Conservation (phyloP, 2,329 filamentous ascomycete species). For the Penicillium sp. region DNA sequence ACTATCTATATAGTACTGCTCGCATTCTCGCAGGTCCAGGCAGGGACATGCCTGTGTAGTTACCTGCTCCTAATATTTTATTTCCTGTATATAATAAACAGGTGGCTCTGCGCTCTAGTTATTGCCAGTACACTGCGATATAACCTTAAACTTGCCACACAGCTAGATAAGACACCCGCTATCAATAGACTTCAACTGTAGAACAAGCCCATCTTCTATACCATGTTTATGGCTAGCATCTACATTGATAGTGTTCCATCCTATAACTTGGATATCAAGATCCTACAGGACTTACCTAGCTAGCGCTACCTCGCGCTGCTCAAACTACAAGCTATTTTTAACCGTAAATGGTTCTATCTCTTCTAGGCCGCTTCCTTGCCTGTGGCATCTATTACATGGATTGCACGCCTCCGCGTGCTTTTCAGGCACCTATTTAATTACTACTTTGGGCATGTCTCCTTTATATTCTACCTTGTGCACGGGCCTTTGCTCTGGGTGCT, state of each 20-base stretch:
- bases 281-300: slow-evolving; percentile 60
- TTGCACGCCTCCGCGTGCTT: slow-evolving; percentile 62
- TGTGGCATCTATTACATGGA: slow-evolving; percentile 61
- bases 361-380: slow-evolving; percentile 65
- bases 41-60: slow-evolving; percentile 60
- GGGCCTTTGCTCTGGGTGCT: slow-evolving; percentile 64
- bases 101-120: slow-evolving; percentile 66
- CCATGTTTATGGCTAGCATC: slow-evolving; percentile 58
- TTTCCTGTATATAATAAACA: slow-evolving; percentile 71
- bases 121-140: slow-evolving; percentile 65
- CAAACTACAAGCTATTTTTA: slow-evolving; percentile 68
- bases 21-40: slow-evolving; percentile 62
- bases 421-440: slow-evolving; percentile 66
- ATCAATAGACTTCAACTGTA: slow-evolving; percentile 53
- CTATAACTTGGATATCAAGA: slow-evolving; percentile 51
- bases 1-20: slow-evolving; percentile 63
- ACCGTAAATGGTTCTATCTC: slow-evolving; percentile 71
- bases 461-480: slow-evolving; percentile 67
- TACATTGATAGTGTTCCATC: slow-evolving; percentile 68
- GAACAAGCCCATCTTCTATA: slow-evolving; percentile 59
- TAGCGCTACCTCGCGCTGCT: slow-evolving; percentile 66
- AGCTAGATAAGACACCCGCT: slow-evolving; percentile 55
- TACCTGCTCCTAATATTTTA: slow-evolving; percentile 62
- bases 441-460: slow-evolving; percentile 67
- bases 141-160: slow-evolving; percentile 63